Conservation (phyloP, 495 filamentous ascomycete species). For the Rusavskia elegans region DNA sequence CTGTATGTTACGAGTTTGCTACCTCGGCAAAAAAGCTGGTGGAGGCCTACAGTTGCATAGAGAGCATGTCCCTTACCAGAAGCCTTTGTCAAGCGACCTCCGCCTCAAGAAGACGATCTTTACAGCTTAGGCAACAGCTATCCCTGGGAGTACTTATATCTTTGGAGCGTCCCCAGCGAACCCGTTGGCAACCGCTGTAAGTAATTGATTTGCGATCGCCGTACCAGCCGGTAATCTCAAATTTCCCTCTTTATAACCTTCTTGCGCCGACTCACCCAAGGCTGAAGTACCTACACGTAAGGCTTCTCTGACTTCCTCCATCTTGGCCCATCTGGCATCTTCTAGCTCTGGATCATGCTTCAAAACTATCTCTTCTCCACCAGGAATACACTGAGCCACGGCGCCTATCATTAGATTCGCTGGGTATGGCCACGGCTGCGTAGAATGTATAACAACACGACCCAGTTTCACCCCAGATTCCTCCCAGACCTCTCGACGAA, state of each 20-base stretch:
- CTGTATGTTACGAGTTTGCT: not conserved
- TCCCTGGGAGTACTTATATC: not conserved
- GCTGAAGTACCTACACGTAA: slow-evolving; percentile 39
- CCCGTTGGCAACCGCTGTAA: slow-evolving; percentile 35
- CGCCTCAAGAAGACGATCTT: not conserved
- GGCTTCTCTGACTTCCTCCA: slow-evolving; percentile 48
- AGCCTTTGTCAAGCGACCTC: not conserved
- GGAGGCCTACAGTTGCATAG: too few species aligned
- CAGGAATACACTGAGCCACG: slow-evolving; percentile 67
- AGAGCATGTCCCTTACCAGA: too few species aligned
- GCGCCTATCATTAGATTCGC: slow-evolving; percentile 91
- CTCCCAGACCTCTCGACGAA: slow-evolving; percentile 91
- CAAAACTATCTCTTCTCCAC: slow-evolving; percentile 64
- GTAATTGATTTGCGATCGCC: slow-evolving; percentile 67
- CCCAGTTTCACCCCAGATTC: slow-evolving; percentile 76
- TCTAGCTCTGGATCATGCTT: slow-evolving; percentile 84
- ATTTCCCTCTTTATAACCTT: slow-evolving; percentile 55
- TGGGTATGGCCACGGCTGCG: slow-evolving; percentile 84
- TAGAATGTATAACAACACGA: slow-evolving; percentile 78
- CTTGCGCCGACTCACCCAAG: slow-evolving; percentile 44
- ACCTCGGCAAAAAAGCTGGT: not conserved
- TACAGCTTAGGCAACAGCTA: not conserved
- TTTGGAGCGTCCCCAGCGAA: slow-evolving; percentile 17
- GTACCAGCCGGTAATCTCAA: slow-evolving; percentile 59
- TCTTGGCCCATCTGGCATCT: slow-evolving; percentile 68